Evolutionary conservation across 2,329 filamentous ascomycete species (phyloP), one percentile per base, ranked within the genome.

Genomic region (Verticillium klebahnii): DNA sequence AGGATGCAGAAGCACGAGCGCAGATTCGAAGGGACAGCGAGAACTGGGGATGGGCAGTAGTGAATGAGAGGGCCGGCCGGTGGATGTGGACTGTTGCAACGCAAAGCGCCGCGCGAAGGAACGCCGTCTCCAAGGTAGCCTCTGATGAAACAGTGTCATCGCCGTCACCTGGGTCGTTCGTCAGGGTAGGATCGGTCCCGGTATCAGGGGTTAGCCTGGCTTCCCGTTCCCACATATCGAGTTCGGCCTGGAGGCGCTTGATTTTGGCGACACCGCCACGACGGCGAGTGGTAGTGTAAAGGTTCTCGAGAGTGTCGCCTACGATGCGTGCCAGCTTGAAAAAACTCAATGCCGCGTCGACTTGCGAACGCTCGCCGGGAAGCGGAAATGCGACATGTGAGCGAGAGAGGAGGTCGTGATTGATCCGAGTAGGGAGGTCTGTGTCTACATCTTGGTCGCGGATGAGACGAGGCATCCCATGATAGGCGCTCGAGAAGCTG

Each of bases 371-470:
- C 9, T 70, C 69, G 12, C 68, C 68, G 1, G 68, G 69, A 6
- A 70, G 29, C 19, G 69, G 69, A 17, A 70, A 71, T 1, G 65
- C 60, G 14, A 70, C 62, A 5, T 66, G 64, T 7, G 68, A 64
- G 15, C 64, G 61, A 2, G 68, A 67, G 2, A 71, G 34, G 1
- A 69, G 67, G 19, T 69, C 67, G 40, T 69, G 67, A 19, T 70
- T 68, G 2, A 70, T 62, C 14, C 67, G 63, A 14, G 63, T 69
- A 5, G 69, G 68, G 2, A 68, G 60, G 37, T 70, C 68, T 0
- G 68, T 68, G 31, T 70, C 68, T 3, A 70, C 69, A 17, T 70
- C 69, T 45, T 69, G 67, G 23, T 70, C 67, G 6, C 67, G 66
- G 37, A 70, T 70, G 2, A 70, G 62, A 7, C 69, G 69, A 14